phyloP scores from a whole-genome alignment of 176 grass and related monocot species.

The Bonia amplexicaulis region DNA sequence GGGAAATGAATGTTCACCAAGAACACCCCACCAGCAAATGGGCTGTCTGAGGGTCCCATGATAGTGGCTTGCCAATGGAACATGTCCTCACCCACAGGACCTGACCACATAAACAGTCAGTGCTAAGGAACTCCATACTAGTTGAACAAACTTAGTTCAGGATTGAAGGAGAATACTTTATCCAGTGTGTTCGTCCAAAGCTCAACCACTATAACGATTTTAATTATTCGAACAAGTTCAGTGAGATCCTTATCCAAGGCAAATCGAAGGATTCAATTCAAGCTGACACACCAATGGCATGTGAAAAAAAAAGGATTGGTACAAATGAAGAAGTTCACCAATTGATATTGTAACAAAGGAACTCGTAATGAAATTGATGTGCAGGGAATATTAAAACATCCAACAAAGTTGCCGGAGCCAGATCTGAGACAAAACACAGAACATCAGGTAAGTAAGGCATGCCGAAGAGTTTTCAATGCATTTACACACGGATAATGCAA shows the following conservation, averaged over 20 bases:
- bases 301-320: background rate
- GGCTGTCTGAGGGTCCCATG: conserved; percentile 80
- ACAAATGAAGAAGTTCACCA: background rate
- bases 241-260: background rate
- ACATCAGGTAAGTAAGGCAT: background rate
- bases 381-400: background rate
- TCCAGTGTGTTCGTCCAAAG: background rate
- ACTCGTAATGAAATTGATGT: no score
- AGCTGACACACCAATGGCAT: no score
- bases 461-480: background rate
- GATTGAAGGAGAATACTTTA: background rate
- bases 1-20: conserved; percentile 92
- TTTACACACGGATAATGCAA: background rate
- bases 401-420: background rate
- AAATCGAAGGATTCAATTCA: background rate
- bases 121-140: background rate
- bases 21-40: conserved; percentile 84
- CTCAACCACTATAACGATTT: background rate
- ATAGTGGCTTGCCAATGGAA: conserved; percentile 93
- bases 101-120: conserved; percentile 14
- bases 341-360: background rate
- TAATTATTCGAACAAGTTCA: background rate
- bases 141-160: background rate
- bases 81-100: conserved; percentile 89
- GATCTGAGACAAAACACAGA: background rate